Conservation (phyloP, 306 rosid genomes). For the Malus sylvestris region DNA sequence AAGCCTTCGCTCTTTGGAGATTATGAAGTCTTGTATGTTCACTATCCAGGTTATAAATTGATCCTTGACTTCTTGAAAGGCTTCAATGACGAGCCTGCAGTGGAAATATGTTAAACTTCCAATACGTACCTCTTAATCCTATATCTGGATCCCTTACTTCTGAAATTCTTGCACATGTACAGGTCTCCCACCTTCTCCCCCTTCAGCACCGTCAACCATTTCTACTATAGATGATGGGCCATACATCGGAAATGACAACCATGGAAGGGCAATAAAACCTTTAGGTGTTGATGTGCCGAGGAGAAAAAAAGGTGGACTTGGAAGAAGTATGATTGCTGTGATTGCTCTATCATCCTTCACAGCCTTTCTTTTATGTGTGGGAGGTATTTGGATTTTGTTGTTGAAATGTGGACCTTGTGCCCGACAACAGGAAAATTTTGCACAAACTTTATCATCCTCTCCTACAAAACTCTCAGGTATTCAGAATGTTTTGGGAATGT, state of each 20-base stretch:
- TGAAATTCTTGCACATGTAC: constrained; percentile 19
- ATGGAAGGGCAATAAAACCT: constrained; percentile 66
- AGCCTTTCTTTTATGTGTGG: constrained; percentile 53
- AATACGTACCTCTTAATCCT: background rate
- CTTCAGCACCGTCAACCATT: constrained; percentile 45
- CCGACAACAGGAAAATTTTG: constrained; percentile 27
- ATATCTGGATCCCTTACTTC: constrained; percentile 12
- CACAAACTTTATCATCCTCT: constrained; percentile 35
- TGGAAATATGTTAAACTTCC: background rate
- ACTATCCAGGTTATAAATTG: constrained; percentile 63
- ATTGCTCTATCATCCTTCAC: constrained; percentile 62
- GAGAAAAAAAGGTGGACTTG: constrained; percentile 41
- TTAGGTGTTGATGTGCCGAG: constrained; percentile 72
- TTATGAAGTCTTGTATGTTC: constrained; percentile 71
- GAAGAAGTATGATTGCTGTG: constrained; percentile 40
- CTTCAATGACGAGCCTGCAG: background rate
- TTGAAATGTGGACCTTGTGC: constrained; percentile 34
- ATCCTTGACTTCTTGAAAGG: background rate
- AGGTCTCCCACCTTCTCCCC: constrained; percentile 99
- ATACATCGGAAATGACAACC: constrained; percentile 32
- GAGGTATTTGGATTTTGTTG: constrained; percentile 58
- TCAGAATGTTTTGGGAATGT: constrained; percentile 1
- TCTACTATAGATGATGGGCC: constrained; percentile 56
- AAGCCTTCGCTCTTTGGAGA: constrained; percentile 60
- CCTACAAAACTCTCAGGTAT: constrained; percentile 58